These are phyloP conservation scores for Mucor ambiguus DNA, from an alignment of 371 early-diverging fungal genomes.

Conservation along the genomic window DNA sequence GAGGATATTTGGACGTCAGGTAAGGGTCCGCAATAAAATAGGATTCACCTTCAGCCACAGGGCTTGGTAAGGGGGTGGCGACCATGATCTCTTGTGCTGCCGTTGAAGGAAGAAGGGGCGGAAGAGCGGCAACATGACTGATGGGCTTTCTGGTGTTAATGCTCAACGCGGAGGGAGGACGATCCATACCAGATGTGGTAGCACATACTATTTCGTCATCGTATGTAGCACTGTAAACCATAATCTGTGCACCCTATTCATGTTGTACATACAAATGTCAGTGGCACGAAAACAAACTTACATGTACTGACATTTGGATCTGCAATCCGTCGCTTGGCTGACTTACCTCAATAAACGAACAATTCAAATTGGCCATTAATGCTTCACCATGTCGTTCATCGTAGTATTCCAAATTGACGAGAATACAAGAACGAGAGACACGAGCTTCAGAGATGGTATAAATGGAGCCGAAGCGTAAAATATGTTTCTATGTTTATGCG, in stretches of 20 bases:
- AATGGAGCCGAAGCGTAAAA: slow-evolving; percentile 12
- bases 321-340: not conserved
- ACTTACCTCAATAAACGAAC: not conserved
- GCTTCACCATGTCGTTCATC: slow-evolving; percentile 10
- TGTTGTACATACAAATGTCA: not conserved
- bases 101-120: no score
- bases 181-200: not conserved
- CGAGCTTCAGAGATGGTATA: slow-evolving; percentile 7
- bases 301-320: not conserved
- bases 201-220: not conserved
- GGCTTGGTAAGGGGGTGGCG: not conserved
- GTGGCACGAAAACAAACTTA: not conserved
- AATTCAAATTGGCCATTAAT: not conserved
- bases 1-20: not conserved
- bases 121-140: not conserved
- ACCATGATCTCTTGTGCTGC: not conserved
- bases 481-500: slow-evolving; percentile 5
- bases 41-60: not conserved
- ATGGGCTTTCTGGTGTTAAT: not conserved
- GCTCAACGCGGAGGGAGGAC: not conserved
- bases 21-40: not conserved
- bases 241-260: not conserved
- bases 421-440: not conserved
- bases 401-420: slow-evolving; percentile 16
- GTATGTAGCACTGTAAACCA: not conserved